Percentiles rank a stretch among this genome's conserved stretches.
phyloP scores from a whole-genome alignment of 2,329 filamentous ascomycete genomes.

The Hymenoscyphus occultus region DNA sequence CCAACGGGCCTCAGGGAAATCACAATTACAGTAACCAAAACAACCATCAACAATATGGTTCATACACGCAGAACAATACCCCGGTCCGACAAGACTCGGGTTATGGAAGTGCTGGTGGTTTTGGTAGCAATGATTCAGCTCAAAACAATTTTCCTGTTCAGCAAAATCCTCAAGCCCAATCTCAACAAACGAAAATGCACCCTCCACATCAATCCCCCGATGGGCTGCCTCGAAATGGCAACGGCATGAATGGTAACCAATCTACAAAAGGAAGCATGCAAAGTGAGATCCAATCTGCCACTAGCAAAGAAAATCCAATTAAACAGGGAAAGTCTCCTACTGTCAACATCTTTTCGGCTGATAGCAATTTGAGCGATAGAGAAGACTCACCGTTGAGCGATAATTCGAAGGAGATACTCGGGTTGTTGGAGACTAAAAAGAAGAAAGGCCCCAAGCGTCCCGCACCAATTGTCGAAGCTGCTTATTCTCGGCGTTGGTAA shows the following conservation, averaged over 20 bases:
- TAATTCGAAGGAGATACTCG: conserved; percentile 32
- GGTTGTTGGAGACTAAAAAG: conserved; percentile 23
- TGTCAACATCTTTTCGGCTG: not conserved
- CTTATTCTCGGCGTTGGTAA: conserved; percentile 4
- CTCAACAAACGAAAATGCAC: not conserved
- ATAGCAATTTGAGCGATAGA: conserved; percentile 1
- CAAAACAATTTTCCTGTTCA: conserved; percentile 17
- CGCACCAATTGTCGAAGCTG: conserved; percentile 3
- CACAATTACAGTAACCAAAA: conserved; percentile 4
- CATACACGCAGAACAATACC: conserved; percentile 1
- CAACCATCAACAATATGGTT: conserved; percentile 10
- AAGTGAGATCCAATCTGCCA: not conserved
- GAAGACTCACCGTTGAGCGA: conserved; percentile 27
- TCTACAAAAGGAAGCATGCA: not conserved
- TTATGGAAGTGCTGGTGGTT: conserved; percentile 31
- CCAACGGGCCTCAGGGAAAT: conserved; percentile 7
- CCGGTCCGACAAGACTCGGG: conserved; percentile 33
- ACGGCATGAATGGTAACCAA: not conserved
- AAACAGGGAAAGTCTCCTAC: not conserved
- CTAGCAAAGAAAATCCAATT: not conserved
- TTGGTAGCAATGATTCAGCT: conserved; percentile 28
- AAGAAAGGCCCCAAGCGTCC: conserved; percentile 4
- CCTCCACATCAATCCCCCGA: conserved; percentile 10
- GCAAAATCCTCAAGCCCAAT: conserved; percentile 12
- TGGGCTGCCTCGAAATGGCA: not conserved